These are phyloP conservation scores for Elsinoe perseae DNA, from an alignment of 2,329 filamentous ascomycete genomes.

Conservation along the genomic window DNA sequence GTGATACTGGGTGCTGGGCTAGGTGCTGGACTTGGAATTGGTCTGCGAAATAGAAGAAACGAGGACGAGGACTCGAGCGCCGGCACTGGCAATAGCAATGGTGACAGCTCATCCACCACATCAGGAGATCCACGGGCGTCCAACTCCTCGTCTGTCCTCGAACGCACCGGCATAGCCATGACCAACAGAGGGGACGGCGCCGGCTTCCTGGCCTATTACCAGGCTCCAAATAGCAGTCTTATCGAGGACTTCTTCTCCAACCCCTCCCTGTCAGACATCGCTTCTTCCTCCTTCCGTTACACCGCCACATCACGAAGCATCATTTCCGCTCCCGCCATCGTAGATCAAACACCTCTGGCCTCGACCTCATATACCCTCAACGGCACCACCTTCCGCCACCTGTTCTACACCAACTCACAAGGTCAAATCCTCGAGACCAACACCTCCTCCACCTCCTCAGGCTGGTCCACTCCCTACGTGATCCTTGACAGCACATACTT, in stretches of 20 bases:
- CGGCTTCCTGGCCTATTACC: conserved; percentile 6
- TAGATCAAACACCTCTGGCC: neutral
- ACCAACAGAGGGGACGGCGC: neutral
- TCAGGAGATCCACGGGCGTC: neutral
- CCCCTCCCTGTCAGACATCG: conserved; percentile 32
- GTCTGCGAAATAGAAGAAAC: neutral
- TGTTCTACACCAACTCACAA: conserved; percentile 9
- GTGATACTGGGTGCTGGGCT: neutral
- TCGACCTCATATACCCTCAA: neutral
- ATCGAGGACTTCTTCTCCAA: conserved; percentile 10
- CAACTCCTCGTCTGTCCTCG: neutral
- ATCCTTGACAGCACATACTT: neutral
- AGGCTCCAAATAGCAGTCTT: neutral
- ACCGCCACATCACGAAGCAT: neutral
- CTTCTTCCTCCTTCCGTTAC: conserved; percentile 84
- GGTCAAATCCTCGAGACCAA: neutral
- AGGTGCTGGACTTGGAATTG: neutral
- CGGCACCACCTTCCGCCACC: neutral
- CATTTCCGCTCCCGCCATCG: neutral
- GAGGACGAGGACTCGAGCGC: neutral
- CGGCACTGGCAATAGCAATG: neutral
- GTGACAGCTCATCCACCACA: neutral
- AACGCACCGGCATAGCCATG: conserved; percentile 1
- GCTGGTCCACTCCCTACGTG: neutral
- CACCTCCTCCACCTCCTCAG: neutral